phyloP scores from a whole-genome alignment of 2,329 filamentous ascomycete genomes.

The Fusarium piperis region DNA sequence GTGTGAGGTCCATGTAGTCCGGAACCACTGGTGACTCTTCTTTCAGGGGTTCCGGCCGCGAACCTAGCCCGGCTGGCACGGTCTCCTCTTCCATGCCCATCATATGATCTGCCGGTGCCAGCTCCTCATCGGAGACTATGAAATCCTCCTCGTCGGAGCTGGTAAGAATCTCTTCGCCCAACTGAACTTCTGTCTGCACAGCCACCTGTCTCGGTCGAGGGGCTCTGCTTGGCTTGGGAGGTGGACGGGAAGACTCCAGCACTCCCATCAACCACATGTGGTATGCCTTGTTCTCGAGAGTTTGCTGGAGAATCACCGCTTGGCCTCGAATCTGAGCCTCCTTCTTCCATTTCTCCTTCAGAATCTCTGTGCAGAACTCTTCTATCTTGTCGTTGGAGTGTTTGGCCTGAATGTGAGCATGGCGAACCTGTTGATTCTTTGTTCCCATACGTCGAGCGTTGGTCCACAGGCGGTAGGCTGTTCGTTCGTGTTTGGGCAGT shows the following conservation, averaged over 20 bases:
- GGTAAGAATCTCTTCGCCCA: constrained; percentile 61
- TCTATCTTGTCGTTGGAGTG: constrained; percentile 61
- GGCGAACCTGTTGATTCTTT: constrained; percentile 51
- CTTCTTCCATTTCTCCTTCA: constrained; percentile 61
- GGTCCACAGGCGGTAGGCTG: constrained; percentile 71
- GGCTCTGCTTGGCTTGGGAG: constrained; percentile 47
- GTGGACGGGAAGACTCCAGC: constrained; percentile 53
- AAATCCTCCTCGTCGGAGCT: constrained; percentile 63
- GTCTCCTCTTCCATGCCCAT: constrained; percentile 13
- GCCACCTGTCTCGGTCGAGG: constrained; percentile 27
- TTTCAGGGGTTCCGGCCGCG: constrained; percentile 23
- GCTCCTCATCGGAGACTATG: constrained; percentile 52
- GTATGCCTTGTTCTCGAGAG: constrained; percentile 68
- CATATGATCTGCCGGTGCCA: not conserved
- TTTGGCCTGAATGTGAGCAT: constrained; percentile 54
- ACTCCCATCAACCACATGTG: constrained; percentile 60
- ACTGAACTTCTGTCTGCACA: not conserved
- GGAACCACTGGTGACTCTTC: constrained; percentile 26
- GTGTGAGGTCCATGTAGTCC: constrained; percentile 45
- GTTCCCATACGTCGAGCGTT: constrained; percentile 57
- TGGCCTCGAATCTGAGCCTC: constrained; percentile 62
- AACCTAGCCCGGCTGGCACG: not conserved
- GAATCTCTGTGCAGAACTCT: constrained; percentile 65
- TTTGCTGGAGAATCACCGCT: constrained; percentile 70
- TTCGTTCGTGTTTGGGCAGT: constrained; percentile 62